Percentiles rank a stretch among this genome's conserved stretches.
Evolutionary conservation across 768 basidiomycete species (phyloP).

Genomic region (button mushroom (Agaricus bisporus)): DNA sequence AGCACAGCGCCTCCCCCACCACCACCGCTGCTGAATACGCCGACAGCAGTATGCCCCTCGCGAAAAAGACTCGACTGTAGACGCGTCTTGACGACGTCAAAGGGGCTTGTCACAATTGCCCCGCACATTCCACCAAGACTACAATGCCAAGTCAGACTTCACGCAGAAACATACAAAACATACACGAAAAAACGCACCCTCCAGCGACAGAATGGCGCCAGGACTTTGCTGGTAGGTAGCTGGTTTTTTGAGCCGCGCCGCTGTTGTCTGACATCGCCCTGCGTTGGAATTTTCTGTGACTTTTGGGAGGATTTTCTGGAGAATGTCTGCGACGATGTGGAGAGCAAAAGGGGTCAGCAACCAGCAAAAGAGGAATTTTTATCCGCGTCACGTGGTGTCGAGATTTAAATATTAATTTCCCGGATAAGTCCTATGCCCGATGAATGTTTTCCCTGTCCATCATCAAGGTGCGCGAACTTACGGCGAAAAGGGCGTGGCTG

Average conservation of each 20-base stretch:
- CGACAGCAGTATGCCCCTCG: slow-evolving; percentile 31
- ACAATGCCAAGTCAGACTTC: slow-evolving; percentile 8
- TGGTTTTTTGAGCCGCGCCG: slow-evolving; percentile 5
- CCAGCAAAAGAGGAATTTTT: background rate
- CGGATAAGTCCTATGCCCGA: background rate
- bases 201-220: slow-evolving; percentile 84
- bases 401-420: slow-evolving; percentile 7
- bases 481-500: background rate
- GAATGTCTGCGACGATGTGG: background rate
- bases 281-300: background rate
- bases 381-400: background rate
- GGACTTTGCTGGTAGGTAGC: slow-evolving; percentile 47
- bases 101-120: slow-evolving; percentile 92
- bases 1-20: slow-evolving; percentile 12
- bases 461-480: slow-evolving; percentile 1
- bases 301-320: background rate
- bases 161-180: background rate
- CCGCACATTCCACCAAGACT: slow-evolving; percentile 98
- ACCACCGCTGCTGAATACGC: slow-evolving; percentile 28
- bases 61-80: slow-evolving; percentile 85
- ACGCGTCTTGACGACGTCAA: slow-evolving; percentile 97
- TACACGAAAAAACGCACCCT: slow-evolving; percentile 49
- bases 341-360: background rate
- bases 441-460: slow-evolving; percentile 8
- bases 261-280: slow-evolving; percentile 1